A percentile compares a stretch with the other conserved stretches of the same genome.
Conservation (phyloP, 2,329 filamentous ascomycete species). For the Moelleriella libera region DNA sequence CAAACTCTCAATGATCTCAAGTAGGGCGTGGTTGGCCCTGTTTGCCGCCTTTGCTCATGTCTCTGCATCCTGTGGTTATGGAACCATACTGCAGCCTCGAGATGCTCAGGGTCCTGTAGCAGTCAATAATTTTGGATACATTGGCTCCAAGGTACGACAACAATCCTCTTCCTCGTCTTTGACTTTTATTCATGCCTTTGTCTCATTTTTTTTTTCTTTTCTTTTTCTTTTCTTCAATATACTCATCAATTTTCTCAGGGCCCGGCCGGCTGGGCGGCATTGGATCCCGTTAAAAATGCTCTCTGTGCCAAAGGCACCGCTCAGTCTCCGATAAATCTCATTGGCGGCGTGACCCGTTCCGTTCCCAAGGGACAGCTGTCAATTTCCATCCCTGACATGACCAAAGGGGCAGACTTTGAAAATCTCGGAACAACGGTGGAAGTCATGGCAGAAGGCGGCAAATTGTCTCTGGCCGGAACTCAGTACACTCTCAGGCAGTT, state of each 20-base stretch:
- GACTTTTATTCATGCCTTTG: not conserved
- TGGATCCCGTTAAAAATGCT: slow-evolving; percentile 24
- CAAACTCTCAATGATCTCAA: not conserved
- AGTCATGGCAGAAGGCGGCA: slow-evolving; percentile 30
- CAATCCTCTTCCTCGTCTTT: too few species aligned
- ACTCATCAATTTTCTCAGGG: slow-evolving; percentile 16
- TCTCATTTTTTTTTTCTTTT: not conserved
- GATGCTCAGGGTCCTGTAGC: slow-evolving; percentile 10
- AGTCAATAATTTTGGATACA: slow-evolving; percentile 23
- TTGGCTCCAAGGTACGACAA: slow-evolving; percentile 16
- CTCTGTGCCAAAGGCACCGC: slow-evolving; percentile 31
- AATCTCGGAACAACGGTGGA: slow-evolving; percentile 39
- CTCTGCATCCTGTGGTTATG: not conserved
- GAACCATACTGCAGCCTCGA: not conserved
- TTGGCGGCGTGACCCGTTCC: slow-evolving; percentile 11
- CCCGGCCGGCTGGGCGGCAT: slow-evolving; percentile 36
- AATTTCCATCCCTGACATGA: slow-evolving; percentile 20
- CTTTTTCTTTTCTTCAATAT: not conserved
- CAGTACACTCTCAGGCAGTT: slow-evolving; percentile 36
- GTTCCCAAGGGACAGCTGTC: slow-evolving; percentile 16
- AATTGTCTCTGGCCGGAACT: slow-evolving; percentile 22
- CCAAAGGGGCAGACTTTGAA: slow-evolving; percentile 26
- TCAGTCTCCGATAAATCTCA: slow-evolving; percentile 44
- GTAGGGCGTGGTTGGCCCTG: not conserved
- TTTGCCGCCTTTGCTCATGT: not conserved